phyloP scores from a whole-genome alignment of 1,139 yeast genomes.

The Yamadazyma atmosphaerica region DNA sequence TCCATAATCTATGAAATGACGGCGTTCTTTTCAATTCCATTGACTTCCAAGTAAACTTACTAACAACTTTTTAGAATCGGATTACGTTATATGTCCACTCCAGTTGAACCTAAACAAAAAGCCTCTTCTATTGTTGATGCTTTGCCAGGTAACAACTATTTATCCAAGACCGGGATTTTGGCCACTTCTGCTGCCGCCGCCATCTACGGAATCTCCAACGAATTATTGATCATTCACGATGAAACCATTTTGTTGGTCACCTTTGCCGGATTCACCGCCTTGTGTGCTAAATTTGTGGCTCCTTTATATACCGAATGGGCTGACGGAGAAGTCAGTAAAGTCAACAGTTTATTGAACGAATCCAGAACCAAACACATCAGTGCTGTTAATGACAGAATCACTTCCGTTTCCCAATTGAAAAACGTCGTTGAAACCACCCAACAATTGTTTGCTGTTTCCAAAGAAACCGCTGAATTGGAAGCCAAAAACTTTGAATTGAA shows the following conservation, averaged over 20 bases:
- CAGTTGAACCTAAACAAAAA: conserved; percentile 84
- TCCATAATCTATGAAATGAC: too few relatives aligned
- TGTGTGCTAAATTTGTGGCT: conserved; percentile 85
- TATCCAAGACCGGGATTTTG: conserved; percentile 91
- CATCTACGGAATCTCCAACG: conserved; percentile 90
- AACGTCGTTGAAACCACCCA: conserved; percentile 92
- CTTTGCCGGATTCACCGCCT: conserved; percentile 72
- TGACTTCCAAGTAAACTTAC: too few relatives aligned
- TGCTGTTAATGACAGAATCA: conserved; percentile 92
- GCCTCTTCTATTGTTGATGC: conserved; percentile 89
- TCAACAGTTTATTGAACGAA: conserved; percentile 76
- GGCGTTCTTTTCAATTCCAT: too few relatives aligned
- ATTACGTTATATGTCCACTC: conserved; percentile 64
- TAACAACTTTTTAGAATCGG: conserved; percentile 53
- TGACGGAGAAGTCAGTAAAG: conserved; percentile 83
- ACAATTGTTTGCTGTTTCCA: conserved; percentile 87
- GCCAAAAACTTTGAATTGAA: conserved; percentile 90
- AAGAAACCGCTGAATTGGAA: conserved; percentile 92
- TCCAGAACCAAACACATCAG: conserved; percentile 89
- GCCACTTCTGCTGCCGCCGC: conserved; percentile 96
- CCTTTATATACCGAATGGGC: conserved; percentile 97
- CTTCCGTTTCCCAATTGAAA: conserved; percentile 81
- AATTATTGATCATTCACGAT: conserved; percentile 88
- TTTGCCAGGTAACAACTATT: conserved; percentile 84
- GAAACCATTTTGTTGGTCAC: conserved; percentile 85